A percentile compares a stretch with the other conserved stretches of the same genome.
Evolutionary conservation across 2,329 filamentous ascomycete genomes (phyloP).

Genomic region (Stenocarpella maydis): DNA sequence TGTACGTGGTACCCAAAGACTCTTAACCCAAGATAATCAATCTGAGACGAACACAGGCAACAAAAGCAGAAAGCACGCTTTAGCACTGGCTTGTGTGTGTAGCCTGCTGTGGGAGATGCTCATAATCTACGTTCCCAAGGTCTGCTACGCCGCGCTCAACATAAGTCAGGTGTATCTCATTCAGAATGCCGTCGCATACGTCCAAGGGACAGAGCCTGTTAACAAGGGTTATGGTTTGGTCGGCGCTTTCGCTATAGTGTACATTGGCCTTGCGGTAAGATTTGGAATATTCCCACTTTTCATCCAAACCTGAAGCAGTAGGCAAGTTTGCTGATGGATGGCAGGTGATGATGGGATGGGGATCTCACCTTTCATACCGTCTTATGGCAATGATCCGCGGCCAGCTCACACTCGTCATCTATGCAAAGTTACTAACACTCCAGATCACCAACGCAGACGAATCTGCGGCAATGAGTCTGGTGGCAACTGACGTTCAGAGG

Average conservation of each 20-base stretch:
- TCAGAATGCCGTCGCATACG: constrained; percentile 10
- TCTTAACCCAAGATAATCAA: not conserved
- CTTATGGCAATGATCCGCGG: constrained; percentile 42
- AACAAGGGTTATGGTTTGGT: constrained; percentile 29
- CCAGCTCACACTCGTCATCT: constrained; percentile 41
- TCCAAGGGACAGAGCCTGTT: not conserved
- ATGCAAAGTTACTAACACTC: constrained; percentile 39
- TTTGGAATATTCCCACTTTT: not conserved
- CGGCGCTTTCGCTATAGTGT: constrained; percentile 36
- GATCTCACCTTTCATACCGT: constrained; percentile 36
- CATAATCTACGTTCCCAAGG: constrained; percentile 6
- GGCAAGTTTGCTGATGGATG: constrained; percentile 35
- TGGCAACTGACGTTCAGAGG: constrained; percentile 42
- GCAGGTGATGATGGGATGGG: constrained; percentile 26
- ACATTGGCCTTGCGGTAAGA: constrained; percentile 36
- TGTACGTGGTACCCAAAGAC: constrained; percentile 43
- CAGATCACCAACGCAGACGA: constrained; percentile 35
- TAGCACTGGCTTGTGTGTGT: constrained; percentile 18
- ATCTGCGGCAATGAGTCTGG: constrained; percentile 40
- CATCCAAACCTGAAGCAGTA: no score
- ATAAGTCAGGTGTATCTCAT: constrained; percentile 23
- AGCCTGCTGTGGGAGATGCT: constrained; percentile 8
- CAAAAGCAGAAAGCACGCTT: constrained; percentile 2
- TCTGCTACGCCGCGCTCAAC: constrained; percentile 13
- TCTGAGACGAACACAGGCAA: not conserved